Conservation (phyloP, 176 grass and related monocot genomes). For the Eremochloa ophiuroides region DNA sequence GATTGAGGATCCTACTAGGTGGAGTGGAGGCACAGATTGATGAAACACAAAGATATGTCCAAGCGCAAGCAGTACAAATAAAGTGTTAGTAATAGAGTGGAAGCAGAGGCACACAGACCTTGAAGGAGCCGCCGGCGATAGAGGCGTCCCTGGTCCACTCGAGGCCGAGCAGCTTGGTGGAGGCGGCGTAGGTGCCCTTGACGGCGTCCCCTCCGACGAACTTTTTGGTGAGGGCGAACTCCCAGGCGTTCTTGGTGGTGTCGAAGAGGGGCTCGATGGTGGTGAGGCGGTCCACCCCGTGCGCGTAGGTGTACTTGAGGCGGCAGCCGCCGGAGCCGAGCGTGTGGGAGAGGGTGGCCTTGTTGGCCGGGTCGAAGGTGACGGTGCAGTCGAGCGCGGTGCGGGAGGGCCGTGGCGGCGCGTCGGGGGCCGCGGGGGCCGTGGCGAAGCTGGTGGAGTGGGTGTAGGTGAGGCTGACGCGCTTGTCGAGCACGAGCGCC, state of each 20-base stretch:
- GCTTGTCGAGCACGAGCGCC: slow-evolving; percentile 63
- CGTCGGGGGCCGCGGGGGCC: neutral
- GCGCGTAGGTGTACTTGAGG: slow-evolving; percentile 79
- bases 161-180: slow-evolving; percentile 64
- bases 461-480: slow-evolving; percentile 74
- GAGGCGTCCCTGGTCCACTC: slow-evolving; percentile 69
- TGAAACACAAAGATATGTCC: neutral
- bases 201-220: slow-evolving; percentile 50
- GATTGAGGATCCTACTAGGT: neutral
- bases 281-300: slow-evolving; percentile 57
- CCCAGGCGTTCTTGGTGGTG: slow-evolving; percentile 71
- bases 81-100: neutral
- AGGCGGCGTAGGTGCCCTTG: slow-evolving; percentile 70
- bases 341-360: slow-evolving; percentile 61
- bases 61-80: neutral
- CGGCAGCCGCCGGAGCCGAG: slow-evolving; percentile 54
- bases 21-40: neutral
- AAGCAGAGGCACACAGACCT: slow-evolving; percentile 38
- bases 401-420: slow-evolving; percentile 23
- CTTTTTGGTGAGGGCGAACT: slow-evolving; percentile 70
- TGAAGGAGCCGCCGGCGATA: slow-evolving; percentile 61
- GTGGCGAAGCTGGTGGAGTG: slow-evolving; percentile 31
- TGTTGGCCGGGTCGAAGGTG: slow-evolving; percentile 69
- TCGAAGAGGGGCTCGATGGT: slow-evolving; percentile 79
- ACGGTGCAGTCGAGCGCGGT: slow-evolving; percentile 53